Percentiles rank a stretch among this genome's conserved stretches.
Conservation (phyloP, 805 yeast species). For the Grigorovia yakushimaensis region DNA sequence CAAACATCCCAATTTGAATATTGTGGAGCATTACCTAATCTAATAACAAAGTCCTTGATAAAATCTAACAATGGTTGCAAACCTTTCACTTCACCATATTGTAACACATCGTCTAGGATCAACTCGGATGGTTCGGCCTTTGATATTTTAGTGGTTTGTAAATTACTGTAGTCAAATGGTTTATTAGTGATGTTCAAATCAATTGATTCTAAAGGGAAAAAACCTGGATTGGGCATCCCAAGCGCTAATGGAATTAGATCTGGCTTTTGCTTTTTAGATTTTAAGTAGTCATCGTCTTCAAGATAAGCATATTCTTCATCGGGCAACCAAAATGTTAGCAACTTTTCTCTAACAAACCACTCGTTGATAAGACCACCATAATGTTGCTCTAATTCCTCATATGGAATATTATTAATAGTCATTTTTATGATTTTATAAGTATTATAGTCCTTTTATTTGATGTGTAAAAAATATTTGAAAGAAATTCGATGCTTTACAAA, state of each 20-base stretch:
- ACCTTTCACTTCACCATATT: conserved; percentile 47
- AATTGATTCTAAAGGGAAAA: conserved; percentile 50
- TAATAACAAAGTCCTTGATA: conserved; percentile 31
- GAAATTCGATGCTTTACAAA: too few species aligned
- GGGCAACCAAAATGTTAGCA: conserved; percentile 16
- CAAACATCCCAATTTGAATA: conserved; percentile 36
- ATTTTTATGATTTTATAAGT: too few species aligned
- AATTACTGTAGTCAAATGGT: conserved; percentile 12
- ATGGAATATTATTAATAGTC: neutral
- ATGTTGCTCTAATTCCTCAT: conserved; percentile 7
- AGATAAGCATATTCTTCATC: neutral
- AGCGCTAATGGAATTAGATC: conserved; percentile 43
- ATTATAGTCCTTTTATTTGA: too few species aligned
- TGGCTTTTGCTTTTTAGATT: conserved; percentile 11
- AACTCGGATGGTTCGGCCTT: conserved; percentile 8
- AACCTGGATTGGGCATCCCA: conserved; percentile 52
- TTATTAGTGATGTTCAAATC: conserved; percentile 31
- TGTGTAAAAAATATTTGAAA: too few species aligned
- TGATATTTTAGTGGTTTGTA: neutral
- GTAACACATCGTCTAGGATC: conserved; percentile 40
- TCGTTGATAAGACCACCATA: conserved; percentile 16
- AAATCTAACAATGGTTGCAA: conserved; percentile 32
- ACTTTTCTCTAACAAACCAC: conserved; percentile 11
- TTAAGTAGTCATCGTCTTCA: neutral
- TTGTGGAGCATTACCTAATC: too few species aligned